Percentiles rank a stretch among this genome's conserved stretches.
phyloP scores from a whole-genome alignment of 305 asterid species.

The Fraxinus latifolia region DNA sequence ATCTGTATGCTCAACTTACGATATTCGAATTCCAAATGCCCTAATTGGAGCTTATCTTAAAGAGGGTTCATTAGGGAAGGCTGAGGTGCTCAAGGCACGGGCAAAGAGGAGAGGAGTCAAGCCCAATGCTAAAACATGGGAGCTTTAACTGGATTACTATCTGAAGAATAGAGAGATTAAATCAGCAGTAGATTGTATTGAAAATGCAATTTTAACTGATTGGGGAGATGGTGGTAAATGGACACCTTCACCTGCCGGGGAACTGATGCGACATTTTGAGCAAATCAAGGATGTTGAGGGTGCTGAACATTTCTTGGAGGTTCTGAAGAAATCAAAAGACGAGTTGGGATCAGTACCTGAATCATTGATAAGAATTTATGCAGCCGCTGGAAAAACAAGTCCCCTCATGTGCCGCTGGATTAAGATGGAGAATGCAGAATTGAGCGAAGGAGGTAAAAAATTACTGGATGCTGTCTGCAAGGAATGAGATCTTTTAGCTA shows the following conservation, averaged over 20 bases:
- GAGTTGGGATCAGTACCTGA: constrained; percentile 51
- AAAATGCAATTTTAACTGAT: constrained; percentile 54
- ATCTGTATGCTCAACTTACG: constrained; percentile 48
- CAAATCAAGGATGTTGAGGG: constrained; percentile 57
- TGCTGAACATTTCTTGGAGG: constrained; percentile 58
- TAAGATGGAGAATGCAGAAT: constrained; percentile 79
- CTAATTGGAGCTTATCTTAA: constrained; percentile 70
- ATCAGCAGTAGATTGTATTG: constrained; percentile 51
- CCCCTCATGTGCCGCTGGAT: constrained; percentile 52
- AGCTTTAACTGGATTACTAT: constrained; percentile 65
- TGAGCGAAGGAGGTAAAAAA: constrained; percentile 61
- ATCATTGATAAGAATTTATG: constrained; percentile 62
- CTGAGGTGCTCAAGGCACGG: constrained; percentile 54
- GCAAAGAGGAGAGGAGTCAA: constrained; percentile 57
- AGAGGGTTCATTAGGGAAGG: constrained; percentile 54
- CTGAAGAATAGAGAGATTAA: constrained; percentile 51
- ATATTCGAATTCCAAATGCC: constrained; percentile 67
- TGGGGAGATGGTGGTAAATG: constrained; percentile 63
- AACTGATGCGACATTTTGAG: constrained; percentile 62
- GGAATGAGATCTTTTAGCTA: constrained; percentile 34
- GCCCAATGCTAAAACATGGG: constrained; percentile 85
- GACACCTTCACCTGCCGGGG: constrained; percentile 44
- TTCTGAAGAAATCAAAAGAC: constrained; percentile 50
- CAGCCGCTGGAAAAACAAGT: constrained; percentile 67
- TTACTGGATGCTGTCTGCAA: constrained; percentile 53